Evolutionary conservation across 1,284 basidiomycete species (phyloP).

Genomic region (Rhodofomes roseus): DNA sequence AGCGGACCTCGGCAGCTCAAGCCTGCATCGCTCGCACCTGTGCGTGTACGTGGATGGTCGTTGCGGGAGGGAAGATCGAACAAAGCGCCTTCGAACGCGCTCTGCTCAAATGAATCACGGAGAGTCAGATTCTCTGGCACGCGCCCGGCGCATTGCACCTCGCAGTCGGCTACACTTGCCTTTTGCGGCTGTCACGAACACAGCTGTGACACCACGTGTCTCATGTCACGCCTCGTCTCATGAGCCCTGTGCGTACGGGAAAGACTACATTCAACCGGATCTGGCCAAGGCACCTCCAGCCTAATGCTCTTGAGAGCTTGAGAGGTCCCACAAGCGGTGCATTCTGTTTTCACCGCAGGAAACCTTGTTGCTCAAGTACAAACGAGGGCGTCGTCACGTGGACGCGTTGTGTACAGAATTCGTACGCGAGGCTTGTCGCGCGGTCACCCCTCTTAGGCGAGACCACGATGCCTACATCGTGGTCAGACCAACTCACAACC

Average conservation of each 20-base stretch:
- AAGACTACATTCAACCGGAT: background rate
- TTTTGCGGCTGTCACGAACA: background rate
- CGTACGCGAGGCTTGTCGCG: background rate
- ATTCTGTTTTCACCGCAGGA: background rate
- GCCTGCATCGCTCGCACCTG: slow-evolving; percentile 45
- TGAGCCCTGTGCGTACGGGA: background rate
- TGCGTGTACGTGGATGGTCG: background rate
- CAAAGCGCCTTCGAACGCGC: background rate
- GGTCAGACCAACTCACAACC: background rate
- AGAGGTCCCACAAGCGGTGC: too few relatives aligned
- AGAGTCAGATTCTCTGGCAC: slow-evolving; percentile 10
- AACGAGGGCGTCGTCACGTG: background rate
- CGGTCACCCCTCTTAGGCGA: background rate
- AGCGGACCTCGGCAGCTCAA: slow-evolving; percentile 71
- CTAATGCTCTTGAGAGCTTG: background rate
- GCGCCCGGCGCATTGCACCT: slow-evolving; percentile 2
- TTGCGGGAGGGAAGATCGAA: slow-evolving; percentile 1
- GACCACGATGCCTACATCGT: background rate
- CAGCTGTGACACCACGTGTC: background rate
- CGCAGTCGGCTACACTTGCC: background rate
- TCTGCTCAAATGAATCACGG: slow-evolving; percentile 3
- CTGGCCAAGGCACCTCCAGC: background rate
- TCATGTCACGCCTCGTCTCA: background rate
- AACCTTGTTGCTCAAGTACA: background rate
- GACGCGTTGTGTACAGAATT: background rate